These are phyloP conservation scores for Clavispora santaluciae DNA, from an alignment of 805 yeast species.

Conservation along the genomic window DNA sequence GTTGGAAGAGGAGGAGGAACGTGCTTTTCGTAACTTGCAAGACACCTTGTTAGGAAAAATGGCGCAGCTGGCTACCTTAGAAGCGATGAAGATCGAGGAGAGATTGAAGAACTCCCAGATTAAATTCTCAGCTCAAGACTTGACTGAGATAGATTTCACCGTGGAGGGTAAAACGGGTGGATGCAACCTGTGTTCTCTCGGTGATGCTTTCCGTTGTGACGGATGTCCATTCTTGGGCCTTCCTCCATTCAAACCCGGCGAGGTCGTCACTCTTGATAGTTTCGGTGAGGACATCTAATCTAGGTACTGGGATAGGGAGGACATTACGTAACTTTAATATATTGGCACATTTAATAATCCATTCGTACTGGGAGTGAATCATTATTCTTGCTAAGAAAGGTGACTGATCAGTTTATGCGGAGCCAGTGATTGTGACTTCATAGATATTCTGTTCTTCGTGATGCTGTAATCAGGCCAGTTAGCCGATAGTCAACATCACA, in stretches of 20 bases:
- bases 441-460: no score
- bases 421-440: no score
- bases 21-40: constrained; percentile 40
- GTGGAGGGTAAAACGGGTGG: constrained; percentile 97
- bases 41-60: constrained; percentile 40
- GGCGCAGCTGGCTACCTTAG: constrained; percentile 49
- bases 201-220: constrained; percentile 97
- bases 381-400: no score
- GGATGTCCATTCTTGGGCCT: constrained; percentile 97
- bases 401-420: neutral
- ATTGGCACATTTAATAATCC: no score
- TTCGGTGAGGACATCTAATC: constrained; percentile 69
- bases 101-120: constrained; percentile 37
- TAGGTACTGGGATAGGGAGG: constrained; percentile 6
- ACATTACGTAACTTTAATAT: neutral
- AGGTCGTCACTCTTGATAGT: constrained; percentile 69
- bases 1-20: constrained; percentile 63
- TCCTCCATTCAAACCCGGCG: constrained; percentile 98
- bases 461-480: no score
- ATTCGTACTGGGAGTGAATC: no score
- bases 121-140: constrained; percentile 58
- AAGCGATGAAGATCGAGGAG: constrained; percentile 52
- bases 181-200: constrained; percentile 94
- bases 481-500: no score
- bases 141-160: constrained; percentile 91